phyloP scores from a whole-genome alignment of 2,329 filamentous ascomycete species.

The Parafenestella ontariensis region DNA sequence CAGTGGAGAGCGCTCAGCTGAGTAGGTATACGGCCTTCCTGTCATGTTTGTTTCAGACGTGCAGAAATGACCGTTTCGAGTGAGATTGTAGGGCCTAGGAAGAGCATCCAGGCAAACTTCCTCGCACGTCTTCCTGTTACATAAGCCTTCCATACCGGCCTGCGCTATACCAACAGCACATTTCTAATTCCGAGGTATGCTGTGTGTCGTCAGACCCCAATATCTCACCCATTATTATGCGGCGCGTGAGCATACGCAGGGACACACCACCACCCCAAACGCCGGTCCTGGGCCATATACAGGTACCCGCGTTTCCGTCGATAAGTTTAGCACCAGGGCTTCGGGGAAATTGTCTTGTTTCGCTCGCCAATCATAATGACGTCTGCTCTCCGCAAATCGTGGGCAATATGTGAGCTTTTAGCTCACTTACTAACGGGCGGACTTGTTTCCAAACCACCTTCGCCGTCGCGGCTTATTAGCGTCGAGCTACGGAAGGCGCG shows the following conservation, averaged over 20 bases:
- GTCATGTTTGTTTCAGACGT: constrained; percentile 2
- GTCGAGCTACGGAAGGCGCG: constrained; percentile 12
- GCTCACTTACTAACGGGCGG: constrained; percentile 19
- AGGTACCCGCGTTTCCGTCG: constrained; percentile 5
- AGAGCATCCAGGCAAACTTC: constrained; percentile 4
- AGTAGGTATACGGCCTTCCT: neutral
- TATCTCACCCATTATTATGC: too few species aligned
- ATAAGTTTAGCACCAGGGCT: constrained; percentile 8
- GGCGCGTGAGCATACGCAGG: too few species aligned
- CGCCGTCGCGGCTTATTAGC: constrained; percentile 4
- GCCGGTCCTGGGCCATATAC: neutral
- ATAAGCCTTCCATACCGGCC: neutral
- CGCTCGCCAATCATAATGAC: constrained; percentile 19
- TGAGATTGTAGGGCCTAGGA: constrained; percentile 12
- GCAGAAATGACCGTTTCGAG: constrained; percentile 18
- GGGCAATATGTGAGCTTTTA: constrained; percentile 21
- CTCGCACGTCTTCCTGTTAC: neutral
- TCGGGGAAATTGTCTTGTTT: constrained; percentile 1
- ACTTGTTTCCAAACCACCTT: constrained; percentile 15
- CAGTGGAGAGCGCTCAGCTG: neutral
- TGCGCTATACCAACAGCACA: neutral
- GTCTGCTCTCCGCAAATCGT: constrained; percentile 17
- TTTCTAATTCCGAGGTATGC: too few species aligned
- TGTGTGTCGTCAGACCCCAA: too few species aligned
- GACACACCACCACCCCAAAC: too few species aligned